Evolutionary conservation across 805 yeast species (phyloP).

Genomic region (Vanderwaltozyma verrucispora): DNA sequence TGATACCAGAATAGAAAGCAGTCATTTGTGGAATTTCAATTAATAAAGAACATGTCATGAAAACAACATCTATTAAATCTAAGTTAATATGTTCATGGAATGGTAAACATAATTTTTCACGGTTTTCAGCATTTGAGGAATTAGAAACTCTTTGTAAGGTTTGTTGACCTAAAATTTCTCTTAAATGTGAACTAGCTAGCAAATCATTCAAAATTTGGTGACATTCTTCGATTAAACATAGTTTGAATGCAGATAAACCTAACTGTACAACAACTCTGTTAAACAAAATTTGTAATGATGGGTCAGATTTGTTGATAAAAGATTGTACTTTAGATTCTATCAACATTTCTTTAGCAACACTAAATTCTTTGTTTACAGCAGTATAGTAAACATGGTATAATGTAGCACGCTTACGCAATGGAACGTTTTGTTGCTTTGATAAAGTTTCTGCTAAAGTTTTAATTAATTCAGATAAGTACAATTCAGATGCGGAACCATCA

Average conservation of each 20-base stretch:
- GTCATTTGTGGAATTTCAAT: slow-evolving; percentile 90
- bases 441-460: slow-evolving; percentile 56
- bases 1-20: slow-evolving; percentile 46
- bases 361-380: slow-evolving; percentile 79
- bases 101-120: slow-evolving; percentile 71
- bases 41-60: slow-evolving; percentile 79
- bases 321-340: slow-evolving; percentile 78
- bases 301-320: slow-evolving; percentile 74
- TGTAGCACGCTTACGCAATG: slow-evolving; percentile 73
- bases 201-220: slow-evolving; percentile 83
- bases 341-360: slow-evolving; percentile 80
- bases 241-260: slow-evolving; percentile 91
- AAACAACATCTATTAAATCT: slow-evolving; percentile 89
- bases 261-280: slow-evolving; percentile 93
- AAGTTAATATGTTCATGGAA: slow-evolving; percentile 97
- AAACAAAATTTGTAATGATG: slow-evolving; percentile 80
- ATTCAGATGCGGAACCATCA: slow-evolving; percentile 24
- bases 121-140: slow-evolving; percentile 21
- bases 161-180: slow-evolving; percentile 92
- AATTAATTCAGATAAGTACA: slow-evolving; percentile 46
- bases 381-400: slow-evolving; percentile 80
- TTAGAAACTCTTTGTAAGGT: slow-evolving; percentile 51
- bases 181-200: slow-evolving; percentile 73
- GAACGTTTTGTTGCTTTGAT: slow-evolving; percentile 53
- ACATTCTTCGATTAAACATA: slow-evolving; percentile 75